Evolutionary conservation across 2,329 filamentous ascomycete genomes (phyloP), one percentile per base, ranked within the genome.

Genomic region (Cladophialophora carrionii): DNA sequence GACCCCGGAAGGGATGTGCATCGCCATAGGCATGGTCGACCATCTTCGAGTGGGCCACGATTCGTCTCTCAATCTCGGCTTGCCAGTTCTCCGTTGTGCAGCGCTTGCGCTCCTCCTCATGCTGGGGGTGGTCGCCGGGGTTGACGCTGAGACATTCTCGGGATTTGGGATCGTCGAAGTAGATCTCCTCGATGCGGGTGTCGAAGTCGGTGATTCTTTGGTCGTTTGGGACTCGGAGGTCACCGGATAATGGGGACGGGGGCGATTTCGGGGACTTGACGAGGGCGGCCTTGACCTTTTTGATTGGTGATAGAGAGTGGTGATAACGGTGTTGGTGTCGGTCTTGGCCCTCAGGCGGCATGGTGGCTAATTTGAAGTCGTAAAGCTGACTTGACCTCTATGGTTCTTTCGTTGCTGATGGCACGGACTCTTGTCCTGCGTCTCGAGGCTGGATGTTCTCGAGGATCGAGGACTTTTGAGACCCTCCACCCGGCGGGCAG

Each of bases 41-140:
- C 57, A 55, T 58, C 12, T 51, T 51, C 6, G 53, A 54, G 4
- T 60, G 43, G 2, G 48, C 64, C n/a, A 57, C 9, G 48, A 55
- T 32, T 3, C 65, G 57, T 32, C 65, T 51, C 20, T 67, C 61
- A 54, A 67, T 64, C 46, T 67, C 65, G 7, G 65, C 65, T n/a
- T 29, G 48, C 43, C 54, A 67, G 55, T 67, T 67, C 20, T 37
- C 32, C 37, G 46, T 24, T 8, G 65, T 62, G 37, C 61, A 67
- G 7, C 26, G 6, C n/a, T 20, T 37, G 4, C 53, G 57, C 22
- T 64, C 52, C 5, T n/a, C 9, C 17, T 31, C 12, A 14, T 67
- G 57, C 24, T 46, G 52, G 1, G n/a, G n/a, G 7, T 32, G 24
- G 10, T 66, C 61, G 22, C 61, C 65, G 1, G 65, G 65, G 32